These are phyloP conservation scores for Achaetomiella virescens DNA, from an alignment of 495 filamentous ascomycete species.

Conservation along the genomic window DNA sequence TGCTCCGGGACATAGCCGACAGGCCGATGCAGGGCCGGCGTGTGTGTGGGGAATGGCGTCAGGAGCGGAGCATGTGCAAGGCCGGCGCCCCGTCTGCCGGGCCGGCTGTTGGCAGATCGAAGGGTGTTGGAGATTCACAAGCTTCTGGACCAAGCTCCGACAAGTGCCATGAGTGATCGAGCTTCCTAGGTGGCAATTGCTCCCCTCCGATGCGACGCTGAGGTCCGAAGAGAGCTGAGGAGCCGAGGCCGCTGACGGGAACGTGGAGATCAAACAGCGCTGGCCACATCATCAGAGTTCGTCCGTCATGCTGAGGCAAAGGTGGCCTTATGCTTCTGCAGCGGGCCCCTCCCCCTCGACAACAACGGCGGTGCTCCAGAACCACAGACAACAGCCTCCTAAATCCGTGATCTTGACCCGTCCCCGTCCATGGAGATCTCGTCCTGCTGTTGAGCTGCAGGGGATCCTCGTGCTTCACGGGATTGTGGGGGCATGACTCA, in stretches of 20 bases:
- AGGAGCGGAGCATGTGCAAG: constrained; percentile 8
- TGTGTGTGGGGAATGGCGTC: constrained; percentile 3
- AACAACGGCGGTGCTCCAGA: too few relatives aligned
- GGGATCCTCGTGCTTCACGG: neutral
- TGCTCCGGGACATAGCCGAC: neutral
- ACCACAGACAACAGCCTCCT: neutral
- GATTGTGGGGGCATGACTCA: constrained; percentile 2
- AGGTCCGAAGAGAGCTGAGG: neutral
- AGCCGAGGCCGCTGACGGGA: constrained; percentile 20
- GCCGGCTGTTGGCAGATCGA: neutral
- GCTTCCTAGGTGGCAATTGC: neutral
- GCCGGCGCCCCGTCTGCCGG: neutral
- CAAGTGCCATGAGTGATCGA: neutral
- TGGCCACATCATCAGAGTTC: constrained; percentile 4
- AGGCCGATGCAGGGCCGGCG: constrained; percentile 10
- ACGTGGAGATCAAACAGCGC: constrained; percentile 19
- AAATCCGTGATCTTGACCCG: neutral
- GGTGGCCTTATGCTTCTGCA: neutral
- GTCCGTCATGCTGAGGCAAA: neutral
- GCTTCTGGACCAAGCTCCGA: neutral
- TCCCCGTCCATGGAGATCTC: neutral
- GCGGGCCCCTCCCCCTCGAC: neutral
- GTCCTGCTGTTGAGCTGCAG: neutral
- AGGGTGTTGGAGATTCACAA: constrained; percentile 7
- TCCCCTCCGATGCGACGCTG: neutral